Percentiles rank a stretch among this genome's conserved stretches.
These are phyloP conservation scores for Phymatotrichopsis omnivora DNA, from an alignment of 2,329 filamentous ascomycete species.

Conservation along the genomic window DNA sequence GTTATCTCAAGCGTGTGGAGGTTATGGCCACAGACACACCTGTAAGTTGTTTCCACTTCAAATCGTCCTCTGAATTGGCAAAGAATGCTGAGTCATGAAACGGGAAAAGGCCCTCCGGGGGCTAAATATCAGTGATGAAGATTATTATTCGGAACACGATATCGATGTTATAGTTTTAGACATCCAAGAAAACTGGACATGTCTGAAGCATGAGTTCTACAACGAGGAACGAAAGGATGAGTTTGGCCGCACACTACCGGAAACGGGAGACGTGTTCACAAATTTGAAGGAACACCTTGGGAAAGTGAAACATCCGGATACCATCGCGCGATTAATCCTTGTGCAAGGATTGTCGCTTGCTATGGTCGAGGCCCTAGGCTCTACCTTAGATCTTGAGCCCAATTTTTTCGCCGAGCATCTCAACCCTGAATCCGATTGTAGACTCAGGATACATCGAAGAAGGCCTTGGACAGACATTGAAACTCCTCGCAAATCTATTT, in stretches of 20 bases:
- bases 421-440: slow-evolving; percentile 31
- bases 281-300: slow-evolving; percentile 6
- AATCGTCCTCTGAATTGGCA: too few relatives aligned
- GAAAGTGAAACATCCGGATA: slow-evolving; percentile 1
- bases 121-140: too few relatives aligned
- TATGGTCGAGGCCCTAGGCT: slow-evolving; percentile 27
- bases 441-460: slow-evolving; percentile 19
- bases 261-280: too few relatives aligned
- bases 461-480: slow-evolving; percentile 19
- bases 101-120: too few relatives aligned
- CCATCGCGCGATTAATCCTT: slow-evolving; percentile 18
- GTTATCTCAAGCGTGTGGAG: too few relatives aligned
- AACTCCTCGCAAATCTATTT: slow-evolving; percentile 4
- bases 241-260: too few relatives aligned
- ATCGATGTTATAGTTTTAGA: slow-evolving; percentile 11
- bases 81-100: too few relatives aligned
- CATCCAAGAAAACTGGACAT: slow-evolving; percentile 14
- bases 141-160: too few relatives aligned
- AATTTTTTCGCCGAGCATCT: slow-evolving; percentile 35
- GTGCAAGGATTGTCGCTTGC: slow-evolving; percentile 29
- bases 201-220: too few relatives aligned
- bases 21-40: too few relatives aligned
- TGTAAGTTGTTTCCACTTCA: too few relatives aligned
- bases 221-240: too few relatives aligned
- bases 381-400: slow-evolving; percentile 32